phyloP scores from a whole-genome alignment of 1,284 basidiomycete species.

The Fistulinella cinereoalba region DNA sequence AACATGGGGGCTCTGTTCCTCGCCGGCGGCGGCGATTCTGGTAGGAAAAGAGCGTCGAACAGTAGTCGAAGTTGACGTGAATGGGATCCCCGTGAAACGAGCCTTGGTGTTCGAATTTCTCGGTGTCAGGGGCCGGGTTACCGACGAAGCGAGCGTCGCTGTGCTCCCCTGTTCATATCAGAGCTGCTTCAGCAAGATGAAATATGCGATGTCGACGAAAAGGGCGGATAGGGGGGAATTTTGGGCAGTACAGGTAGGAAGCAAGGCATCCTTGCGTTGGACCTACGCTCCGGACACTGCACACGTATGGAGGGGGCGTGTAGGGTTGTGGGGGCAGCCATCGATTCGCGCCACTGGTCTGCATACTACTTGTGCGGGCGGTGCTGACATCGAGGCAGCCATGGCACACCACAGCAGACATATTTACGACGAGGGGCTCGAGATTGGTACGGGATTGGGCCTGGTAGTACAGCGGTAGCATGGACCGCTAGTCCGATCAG shows the following conservation, averaged over 20 bases:
- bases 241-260: too few relatives aligned
- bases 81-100: not conserved
- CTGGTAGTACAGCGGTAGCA: not conserved
- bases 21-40: too few relatives aligned
- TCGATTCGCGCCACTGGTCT: slow-evolving; percentile 2
- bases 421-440: slow-evolving; percentile 1
- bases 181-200: too few relatives aligned
- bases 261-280: too few relatives aligned
- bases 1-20: too few relatives aligned
- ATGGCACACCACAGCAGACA: too few relatives aligned
- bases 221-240: too few relatives aligned
- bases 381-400: slow-evolving; percentile 5
- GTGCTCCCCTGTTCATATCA: too few relatives aligned
- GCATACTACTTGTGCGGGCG: slow-evolving; percentile 1
- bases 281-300: too few relatives aligned
- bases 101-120: not conserved
- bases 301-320: slow-evolving; percentile 16
- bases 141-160: not conserved
- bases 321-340: slow-evolving; percentile 6
- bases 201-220: too few relatives aligned
- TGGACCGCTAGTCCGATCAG: not conserved
- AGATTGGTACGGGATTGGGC: not conserved
- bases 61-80: not conserved
- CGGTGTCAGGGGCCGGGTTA: not conserved
- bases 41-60: not conserved